Percentiles rank a stretch among this genome's conserved stretches.
These are phyloP conservation scores for Avicennia marina DNA, from an alignment of 257 asterid genomes.

Conservation along the genomic window DNA sequence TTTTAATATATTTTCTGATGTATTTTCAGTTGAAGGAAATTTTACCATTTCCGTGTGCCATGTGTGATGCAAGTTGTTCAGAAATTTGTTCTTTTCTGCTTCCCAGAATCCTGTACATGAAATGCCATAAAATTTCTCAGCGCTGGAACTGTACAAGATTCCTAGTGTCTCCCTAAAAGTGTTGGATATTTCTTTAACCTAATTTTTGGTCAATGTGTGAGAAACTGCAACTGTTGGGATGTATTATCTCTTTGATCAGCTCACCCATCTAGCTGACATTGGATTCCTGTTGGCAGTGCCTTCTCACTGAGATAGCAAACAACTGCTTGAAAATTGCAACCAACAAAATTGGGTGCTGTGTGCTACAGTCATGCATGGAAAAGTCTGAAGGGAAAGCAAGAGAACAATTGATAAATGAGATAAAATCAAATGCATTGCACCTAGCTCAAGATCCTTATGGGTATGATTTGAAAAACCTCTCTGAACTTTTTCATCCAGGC, in stretches of 20 bases:
- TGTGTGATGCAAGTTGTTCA: constrained; percentile 4
- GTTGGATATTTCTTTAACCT: not conserved
- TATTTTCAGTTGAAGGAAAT: not conserved
- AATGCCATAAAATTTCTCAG: not conserved
- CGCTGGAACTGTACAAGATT: not conserved
- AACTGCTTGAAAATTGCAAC: constrained; percentile 58
- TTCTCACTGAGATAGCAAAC: constrained; percentile 38
- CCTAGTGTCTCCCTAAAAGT: not conserved
- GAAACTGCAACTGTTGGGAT: not conserved
- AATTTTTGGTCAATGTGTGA: not conserved
- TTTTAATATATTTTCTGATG: not conserved
- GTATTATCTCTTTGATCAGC: not conserved
- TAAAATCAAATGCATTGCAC: constrained; percentile 39
- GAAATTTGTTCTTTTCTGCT: not conserved
- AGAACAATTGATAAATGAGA: constrained; percentile 36
- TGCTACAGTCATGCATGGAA: constrained; percentile 60
- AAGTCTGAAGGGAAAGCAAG: constrained; percentile 45
- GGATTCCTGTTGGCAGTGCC: constrained; percentile 37
- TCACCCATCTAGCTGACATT: constrained; percentile 17
- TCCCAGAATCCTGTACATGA: not conserved
- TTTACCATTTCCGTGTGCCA: not conserved
- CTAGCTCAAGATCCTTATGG: constrained; percentile 75
- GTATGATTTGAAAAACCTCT: constrained; percentile 28
- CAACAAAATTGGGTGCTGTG: constrained; percentile 70
- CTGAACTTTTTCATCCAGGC: not conserved